Evolutionary conservation across 345 rosid species (phyloP).

Genomic region (Combretum micranthum): DNA sequence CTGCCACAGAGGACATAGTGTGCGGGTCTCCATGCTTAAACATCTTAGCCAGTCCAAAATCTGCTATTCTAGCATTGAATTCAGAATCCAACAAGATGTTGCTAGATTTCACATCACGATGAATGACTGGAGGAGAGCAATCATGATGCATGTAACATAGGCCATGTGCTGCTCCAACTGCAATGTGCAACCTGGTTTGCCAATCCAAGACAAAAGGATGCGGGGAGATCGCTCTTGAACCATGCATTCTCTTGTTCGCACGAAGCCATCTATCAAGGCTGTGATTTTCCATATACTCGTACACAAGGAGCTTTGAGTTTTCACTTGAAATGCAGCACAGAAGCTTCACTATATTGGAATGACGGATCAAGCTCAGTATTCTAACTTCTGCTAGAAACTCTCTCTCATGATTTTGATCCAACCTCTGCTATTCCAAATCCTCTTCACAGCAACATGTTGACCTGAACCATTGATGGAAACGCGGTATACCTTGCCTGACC

Average conservation of each 20-base stretch:
- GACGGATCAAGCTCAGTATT: slow-evolving; percentile 67
- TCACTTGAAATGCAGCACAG: slow-evolving; percentile 81
- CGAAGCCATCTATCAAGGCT: slow-evolving; percentile 91
- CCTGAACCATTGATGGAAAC: slow-evolving; percentile 29
- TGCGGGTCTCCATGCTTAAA: slow-evolving; percentile 53
- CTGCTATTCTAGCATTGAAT: slow-evolving; percentile 74
- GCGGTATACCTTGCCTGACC: slow-evolving; percentile 82
- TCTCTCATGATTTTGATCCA: slow-evolving; percentile 55
- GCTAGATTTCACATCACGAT: slow-evolving; percentile 87
- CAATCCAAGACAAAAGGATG: slow-evolving; percentile 33
- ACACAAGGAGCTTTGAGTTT: slow-evolving; percentile 82
- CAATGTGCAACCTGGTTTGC: slow-evolving; percentile 69
- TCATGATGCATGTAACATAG: slow-evolving; percentile 89
- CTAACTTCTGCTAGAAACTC: slow-evolving; percentile 77
- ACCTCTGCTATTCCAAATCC: slow-evolving; percentile 52
- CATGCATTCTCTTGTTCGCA: slow-evolving; percentile 30
- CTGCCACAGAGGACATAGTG: slow-evolving; percentile 84
- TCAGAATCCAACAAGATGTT: slow-evolving; percentile 73
- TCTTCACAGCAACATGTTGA: slow-evolving; percentile 75
- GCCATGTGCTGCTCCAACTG: slow-evolving; percentile 80
- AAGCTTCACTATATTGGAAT: slow-evolving; percentile 75
- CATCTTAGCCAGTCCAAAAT: slow-evolving; percentile 85
- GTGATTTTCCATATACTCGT: slow-evolving; percentile 82
- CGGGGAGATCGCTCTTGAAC: slow-evolving; percentile 11
- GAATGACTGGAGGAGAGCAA: slow-evolving; percentile 65